Evolutionary conservation across 179 eudicot species (phyloP), one percentile per base, ranked within the genome.

Genomic region (Vitellaria paradoxa): DNA sequence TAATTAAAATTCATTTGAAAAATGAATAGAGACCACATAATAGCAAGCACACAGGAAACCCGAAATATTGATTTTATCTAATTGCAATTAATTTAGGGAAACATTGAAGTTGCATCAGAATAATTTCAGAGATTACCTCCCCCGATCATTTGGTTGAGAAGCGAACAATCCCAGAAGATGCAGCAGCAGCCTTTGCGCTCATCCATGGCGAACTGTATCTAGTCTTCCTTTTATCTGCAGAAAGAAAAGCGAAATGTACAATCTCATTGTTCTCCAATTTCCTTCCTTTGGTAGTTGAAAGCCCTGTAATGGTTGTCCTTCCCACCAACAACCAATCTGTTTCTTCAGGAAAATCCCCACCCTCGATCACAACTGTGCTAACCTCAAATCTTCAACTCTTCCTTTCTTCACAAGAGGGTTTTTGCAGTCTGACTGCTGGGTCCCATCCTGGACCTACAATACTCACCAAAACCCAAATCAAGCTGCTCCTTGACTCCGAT

Each of bases 281-380:
- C 70, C 91, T 82, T 63, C 93, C 90, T 70, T 80, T 88, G 1
- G 93, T 85, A n/a, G 91, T 88, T 23, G 93, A 90, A 45, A 85
- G 83, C 37, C 86, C 93, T 0, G 77, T 80, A 6, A 90, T 73
- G 55, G 71, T 76, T 30, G 81, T 87, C 80, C 87, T 80, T 12
- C 90, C 93, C 9, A 90, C 89, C 70, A 88, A 76, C 75, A 86
- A 78, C 91, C 91, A 90, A 57, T 86, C 91, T 0, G 81, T 74
- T 60, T 83, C 91, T 52, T 84, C 85, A 0, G 75, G 84, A 74
- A 89, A 88, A 81, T 88, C 90, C 23, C 86, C 93, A 81, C 83
- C 83, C 72, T 89, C 93, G 21, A 89, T 81, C 74, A 81, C 81
- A 50, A 77, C 79, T 50, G 74, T 45, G 60, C 83, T 84, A 17